Base-by-base conservation (phyloP, 768 basidiomycete species). In the Lentinula raphanica region DNA sequence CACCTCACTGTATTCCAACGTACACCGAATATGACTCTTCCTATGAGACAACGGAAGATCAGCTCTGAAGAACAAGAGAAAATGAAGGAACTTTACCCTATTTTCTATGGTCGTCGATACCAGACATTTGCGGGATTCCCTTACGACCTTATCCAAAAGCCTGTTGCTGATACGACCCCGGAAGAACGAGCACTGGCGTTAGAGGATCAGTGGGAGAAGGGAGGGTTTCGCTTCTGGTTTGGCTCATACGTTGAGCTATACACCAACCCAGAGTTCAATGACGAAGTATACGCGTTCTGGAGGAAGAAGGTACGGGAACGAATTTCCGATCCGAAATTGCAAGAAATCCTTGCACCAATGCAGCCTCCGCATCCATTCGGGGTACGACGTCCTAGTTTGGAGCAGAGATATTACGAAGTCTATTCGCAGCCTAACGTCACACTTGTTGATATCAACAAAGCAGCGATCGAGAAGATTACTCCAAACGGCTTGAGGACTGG, bases 1-100 rank as follows among this genome's bases (percentile, higher is more conserved):
- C 60, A 62, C 25, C 60, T 63, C 42, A 62, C 63, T 7, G 54
- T 63, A 1, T 63, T 63, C 56, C 60, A 63, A 29, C 58, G 60
- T 38, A 56, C 36, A 3, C 60, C 58, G 32, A 58, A 58, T 53
- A 17, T 51, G 8, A 31, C 48, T 4, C 48, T 58, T 12, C 49
- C 58, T 8, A 58, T 58, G 58, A 44, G 21, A 21, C 44, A 59
- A 38, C 28, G 31, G 6, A 50, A 39, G 36, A 42, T 48, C 19
- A 28, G 23, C 8, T 21, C 8, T 27, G n/a, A 31, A 44, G 54
- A 38, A 25, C 44, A 40, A 36, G 40, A 54, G 25, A 58, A 50
- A 28, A 40, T 27, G 49, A 36, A 58, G 28, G 19, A 13, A 9
- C 27, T 58, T 5, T 53, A 58, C 21, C 49, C 49, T n/a, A 51